A percentile compares a stretch with the other conserved stretches of the same genome.
Conservation (phyloP, 345 rosid species). For the Brassica nigra region DNA sequence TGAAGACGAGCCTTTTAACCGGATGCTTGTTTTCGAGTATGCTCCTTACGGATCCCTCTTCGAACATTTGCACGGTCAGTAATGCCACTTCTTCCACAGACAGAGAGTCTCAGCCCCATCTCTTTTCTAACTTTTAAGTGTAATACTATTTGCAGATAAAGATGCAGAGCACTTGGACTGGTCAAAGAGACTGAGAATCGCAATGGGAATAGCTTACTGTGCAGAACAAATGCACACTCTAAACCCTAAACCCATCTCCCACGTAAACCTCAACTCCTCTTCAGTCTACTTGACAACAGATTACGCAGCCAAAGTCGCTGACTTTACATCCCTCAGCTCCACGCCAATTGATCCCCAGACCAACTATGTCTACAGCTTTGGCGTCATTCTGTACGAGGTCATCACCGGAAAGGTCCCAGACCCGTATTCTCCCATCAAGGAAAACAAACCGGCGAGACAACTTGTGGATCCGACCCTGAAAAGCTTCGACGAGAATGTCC, state of each 20-base stretch:
- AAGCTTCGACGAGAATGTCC: conserved; percentile 53
- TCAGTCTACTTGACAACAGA: conserved; percentile 77
- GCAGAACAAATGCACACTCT: conserved; percentile 81
- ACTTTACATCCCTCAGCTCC: conserved; percentile 63
- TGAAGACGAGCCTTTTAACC: conserved; percentile 81
- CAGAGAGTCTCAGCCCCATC: conserved; percentile 1
- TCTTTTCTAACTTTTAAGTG: not conserved
- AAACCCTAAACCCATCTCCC: conserved; percentile 59
- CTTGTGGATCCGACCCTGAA: conserved; percentile 66
- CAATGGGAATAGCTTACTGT: conserved; percentile 92
- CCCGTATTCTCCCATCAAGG: conserved; percentile 43
- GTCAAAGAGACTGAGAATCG: conserved; percentile 73
- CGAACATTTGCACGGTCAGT: conserved; percentile 87
- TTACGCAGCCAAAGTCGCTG: conserved; percentile 88
- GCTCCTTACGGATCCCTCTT: conserved; percentile 91
- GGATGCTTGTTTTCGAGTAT: conserved; percentile 96
- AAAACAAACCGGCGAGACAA: conserved; percentile 46
- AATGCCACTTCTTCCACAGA: not conserved
- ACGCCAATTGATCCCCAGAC: conserved; percentile 43
- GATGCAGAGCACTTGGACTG: conserved; percentile 90
- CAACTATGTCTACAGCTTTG: conserved; percentile 59
- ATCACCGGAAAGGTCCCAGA: conserved; percentile 73
- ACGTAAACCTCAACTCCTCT: conserved; percentile 63
- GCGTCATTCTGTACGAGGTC: conserved; percentile 70
- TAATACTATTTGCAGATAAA: conserved; percentile 49